Conservation (phyloP, 202 grass and related monocot species). For the Panicum hallii region DNA sequence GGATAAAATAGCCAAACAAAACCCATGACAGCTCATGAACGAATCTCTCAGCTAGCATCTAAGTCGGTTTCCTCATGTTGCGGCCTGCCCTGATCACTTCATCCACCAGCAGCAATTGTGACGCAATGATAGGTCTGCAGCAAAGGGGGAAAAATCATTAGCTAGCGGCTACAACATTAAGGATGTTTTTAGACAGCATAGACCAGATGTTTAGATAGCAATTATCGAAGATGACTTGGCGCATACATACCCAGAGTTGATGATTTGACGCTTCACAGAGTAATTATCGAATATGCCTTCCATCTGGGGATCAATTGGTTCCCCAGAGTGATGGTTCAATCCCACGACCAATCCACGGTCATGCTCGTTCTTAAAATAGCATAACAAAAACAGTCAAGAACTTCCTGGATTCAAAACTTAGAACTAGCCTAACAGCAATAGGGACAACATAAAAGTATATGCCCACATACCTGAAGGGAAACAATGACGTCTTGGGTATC, state of each 20-base stretch:
- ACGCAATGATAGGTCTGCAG: conserved; percentile 87
- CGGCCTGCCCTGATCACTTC: conserved; percentile 96
- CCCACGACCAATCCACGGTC: conserved; percentile 82
- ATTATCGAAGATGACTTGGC: too few relatives aligned
- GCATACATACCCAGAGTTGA: conserved; percentile 77
- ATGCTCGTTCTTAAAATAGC: conserved; percentile 72
- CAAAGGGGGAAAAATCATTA: not conserved
- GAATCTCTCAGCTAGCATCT: conserved; percentile 19
- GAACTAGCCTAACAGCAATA: not conserved
- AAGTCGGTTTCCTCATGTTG: conserved; percentile 96
- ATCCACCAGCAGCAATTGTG: conserved; percentile 91
- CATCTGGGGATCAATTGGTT: conserved; percentile 89
- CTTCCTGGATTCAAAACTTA: not conserved
- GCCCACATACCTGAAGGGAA: conserved; percentile 66
- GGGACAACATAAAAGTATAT: not conserved
- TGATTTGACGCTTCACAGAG: conserved; percentile 85
- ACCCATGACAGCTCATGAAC: not conserved
- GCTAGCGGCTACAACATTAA: not conserved
- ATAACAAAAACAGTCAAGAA: conserved; percentile 21
- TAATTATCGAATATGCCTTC: conserved; percentile 98
- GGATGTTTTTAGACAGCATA: not conserved
- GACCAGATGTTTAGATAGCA: too few relatives aligned
- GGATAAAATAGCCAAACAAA: conserved; percentile 29
- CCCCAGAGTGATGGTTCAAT: conserved; percentile 81
- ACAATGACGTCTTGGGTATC: conserved; percentile 90